Conservation (phyloP, 805 yeast species). For the Sugiyamaella chiloensis region DNA sequence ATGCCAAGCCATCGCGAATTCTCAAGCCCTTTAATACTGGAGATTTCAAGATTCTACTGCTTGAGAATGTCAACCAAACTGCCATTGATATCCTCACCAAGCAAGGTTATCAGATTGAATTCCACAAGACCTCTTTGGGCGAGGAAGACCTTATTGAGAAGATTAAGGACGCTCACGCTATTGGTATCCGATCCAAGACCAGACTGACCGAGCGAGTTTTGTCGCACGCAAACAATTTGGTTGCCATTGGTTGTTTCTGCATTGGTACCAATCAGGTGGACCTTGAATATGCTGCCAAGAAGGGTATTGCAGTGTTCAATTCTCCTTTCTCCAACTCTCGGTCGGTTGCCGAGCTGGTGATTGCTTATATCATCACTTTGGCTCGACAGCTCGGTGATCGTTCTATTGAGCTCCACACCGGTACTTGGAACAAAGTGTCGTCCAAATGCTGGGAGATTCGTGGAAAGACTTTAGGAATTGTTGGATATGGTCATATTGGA, state of each 20-base stretch:
- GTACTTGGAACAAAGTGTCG: slow-evolving; percentile 96
- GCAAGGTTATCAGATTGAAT: slow-evolving; percentile 98
- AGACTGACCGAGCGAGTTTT: slow-evolving; percentile 76
- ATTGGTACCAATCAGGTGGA: slow-evolving; percentile 99
- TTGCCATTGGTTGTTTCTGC: slow-evolving; percentile 95
- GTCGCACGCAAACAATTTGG: slow-evolving; percentile 82
- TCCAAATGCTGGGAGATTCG: slow-evolving; percentile 98
- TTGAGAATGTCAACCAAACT: slow-evolving; percentile 91
- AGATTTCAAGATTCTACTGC: slow-evolving; percentile 83
- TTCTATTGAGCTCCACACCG: slow-evolving; percentile 91
- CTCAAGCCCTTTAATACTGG: slow-evolving; percentile 94
- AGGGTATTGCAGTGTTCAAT: slow-evolving; percentile 95
- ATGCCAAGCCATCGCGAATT: slow-evolving; percentile 38
- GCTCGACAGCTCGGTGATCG: slow-evolving; percentile 98
- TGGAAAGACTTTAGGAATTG: slow-evolving; percentile 95
- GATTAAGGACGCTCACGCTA: slow-evolving; percentile 89
- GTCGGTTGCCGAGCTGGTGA: slow-evolving; percentile 96
- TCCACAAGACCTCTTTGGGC: slow-evolving; percentile 79
- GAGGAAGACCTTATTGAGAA: slow-evolving; percentile 94
- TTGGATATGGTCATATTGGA: slow-evolving; percentile 98
- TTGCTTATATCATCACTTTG: slow-evolving; percentile 88
- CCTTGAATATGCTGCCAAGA: slow-evolving; percentile 82
- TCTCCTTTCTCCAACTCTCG: slow-evolving; percentile 98
- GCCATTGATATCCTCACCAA: slow-evolving; percentile 79
- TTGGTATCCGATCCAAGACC: slow-evolving; percentile 97